These are phyloP conservation scores for Cryomyces minteri DNA, from an alignment of 495 filamentous ascomycete species.

Conservation along the genomic window DNA sequence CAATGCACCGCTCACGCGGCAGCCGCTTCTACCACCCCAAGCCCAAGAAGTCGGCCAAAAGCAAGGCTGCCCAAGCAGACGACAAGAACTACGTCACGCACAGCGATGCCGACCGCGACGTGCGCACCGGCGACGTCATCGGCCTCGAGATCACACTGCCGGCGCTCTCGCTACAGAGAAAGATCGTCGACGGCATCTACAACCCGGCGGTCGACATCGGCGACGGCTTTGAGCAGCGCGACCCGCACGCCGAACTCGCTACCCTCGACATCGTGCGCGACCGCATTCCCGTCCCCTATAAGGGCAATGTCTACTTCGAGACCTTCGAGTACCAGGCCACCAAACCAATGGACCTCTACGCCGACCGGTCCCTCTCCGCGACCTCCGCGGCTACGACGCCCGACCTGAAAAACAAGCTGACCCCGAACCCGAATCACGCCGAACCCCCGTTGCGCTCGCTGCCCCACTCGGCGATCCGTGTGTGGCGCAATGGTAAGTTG, in stretches of 20 bases:
- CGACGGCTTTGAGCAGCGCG: constrained; percentile 33
- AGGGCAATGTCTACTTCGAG: constrained; percentile 85
- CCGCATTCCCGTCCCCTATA: constrained; percentile 83
- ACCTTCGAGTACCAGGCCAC: constrained; percentile 77
- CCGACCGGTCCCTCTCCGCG: constrained; percentile 38
- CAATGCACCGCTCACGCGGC: constrained; percentile 82
- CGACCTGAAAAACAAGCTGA: background rate
- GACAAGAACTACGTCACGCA: constrained; percentile 25
- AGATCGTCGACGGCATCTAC: constrained; percentile 71
- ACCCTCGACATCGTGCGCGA: constrained; percentile 77
- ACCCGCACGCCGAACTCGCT: constrained; percentile 12
- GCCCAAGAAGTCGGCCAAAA: constrained; percentile 15
- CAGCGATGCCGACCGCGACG: constrained; percentile 17
- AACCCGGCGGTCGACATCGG: constrained; percentile 59
- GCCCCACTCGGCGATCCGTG: constrained; percentile 64
- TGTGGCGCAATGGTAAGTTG: constrained; percentile 79
- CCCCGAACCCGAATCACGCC: constrained; percentile 52
- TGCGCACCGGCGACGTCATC: constrained; percentile 75
- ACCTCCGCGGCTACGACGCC: constrained; percentile 28
- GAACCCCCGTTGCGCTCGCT: constrained; percentile 60
- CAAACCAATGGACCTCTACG: constrained; percentile 75
- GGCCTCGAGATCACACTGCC: constrained; percentile 86
- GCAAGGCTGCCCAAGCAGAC: constrained; percentile 33
- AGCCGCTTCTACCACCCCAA: constrained; percentile 55
- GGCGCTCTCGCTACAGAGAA: constrained; percentile 64